Percentiles rank a stretch among this genome's conserved stretches.
Evolutionary conservation across 2,329 filamentous ascomycete species (phyloP).

Genomic region (Talaromyces sp.): DNA sequence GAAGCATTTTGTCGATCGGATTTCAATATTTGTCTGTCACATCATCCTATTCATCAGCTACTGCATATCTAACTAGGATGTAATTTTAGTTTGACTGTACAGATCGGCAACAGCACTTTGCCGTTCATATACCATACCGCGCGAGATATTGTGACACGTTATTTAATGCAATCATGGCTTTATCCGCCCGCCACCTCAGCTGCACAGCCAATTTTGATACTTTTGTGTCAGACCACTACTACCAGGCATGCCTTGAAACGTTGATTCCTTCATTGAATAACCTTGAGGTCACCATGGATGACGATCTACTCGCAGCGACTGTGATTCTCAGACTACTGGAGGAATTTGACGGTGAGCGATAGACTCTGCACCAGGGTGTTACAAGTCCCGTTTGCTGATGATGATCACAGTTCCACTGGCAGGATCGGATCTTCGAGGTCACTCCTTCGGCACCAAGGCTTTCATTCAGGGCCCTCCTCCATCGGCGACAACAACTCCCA

Average conservation of each 20-base stretch:
- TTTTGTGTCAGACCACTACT: slow-evolving; percentile 46
- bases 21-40: slow-evolving; percentile 21
- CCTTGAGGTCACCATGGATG: slow-evolving; percentile 42
- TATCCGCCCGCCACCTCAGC: slow-evolving; percentile 47
- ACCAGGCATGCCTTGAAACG: slow-evolving; percentile 44
- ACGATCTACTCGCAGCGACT: slow-evolving; percentile 45
- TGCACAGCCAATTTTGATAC: slow-evolving; percentile 43
- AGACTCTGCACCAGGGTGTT: background rate
- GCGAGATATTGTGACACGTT: slow-evolving; percentile 31
- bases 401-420: slow-evolving; percentile 22
- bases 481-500: slow-evolving; percentile 28
- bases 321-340: slow-evolving; percentile 46
- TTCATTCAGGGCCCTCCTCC: slow-evolving; percentile 31
- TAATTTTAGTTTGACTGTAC: slow-evolving; percentile 28
- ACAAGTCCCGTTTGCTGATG: slow-evolving; percentile 2
- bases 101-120: slow-evolving; percentile 30
- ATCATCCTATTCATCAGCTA: background rate
- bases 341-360: slow-evolving; percentile 43
- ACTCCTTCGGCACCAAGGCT: slow-evolving; percentile 27
- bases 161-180: slow-evolving; percentile 47
- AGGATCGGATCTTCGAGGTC: slow-evolving; percentile 25
- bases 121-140: slow-evolving; percentile 27
- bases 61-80: background rate
- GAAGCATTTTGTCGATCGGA: slow-evolving; percentile 24
- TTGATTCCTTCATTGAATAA: slow-evolving; percentile 45